These are phyloP conservation scores for Penicillium expansum DNA, from an alignment of 2,329 filamentous ascomycete genomes.

Conservation along the genomic window DNA sequence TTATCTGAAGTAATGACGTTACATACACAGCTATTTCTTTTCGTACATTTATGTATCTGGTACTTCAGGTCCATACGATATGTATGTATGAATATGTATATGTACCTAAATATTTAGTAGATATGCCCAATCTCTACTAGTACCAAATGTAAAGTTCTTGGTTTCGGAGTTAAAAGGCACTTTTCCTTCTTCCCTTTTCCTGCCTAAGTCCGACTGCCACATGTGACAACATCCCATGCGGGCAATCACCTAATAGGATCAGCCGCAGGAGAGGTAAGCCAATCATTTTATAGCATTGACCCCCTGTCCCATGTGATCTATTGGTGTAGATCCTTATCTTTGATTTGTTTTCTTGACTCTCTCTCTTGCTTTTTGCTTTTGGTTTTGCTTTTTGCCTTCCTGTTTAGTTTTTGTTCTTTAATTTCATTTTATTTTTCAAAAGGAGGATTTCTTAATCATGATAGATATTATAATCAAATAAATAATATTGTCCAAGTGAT, in stretches of 20 bases:
- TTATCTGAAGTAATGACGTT: too few relatives aligned
- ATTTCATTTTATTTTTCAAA: too few relatives aligned
- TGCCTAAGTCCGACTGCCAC: constrained; percentile 7
- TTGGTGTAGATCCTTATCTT: not conserved
- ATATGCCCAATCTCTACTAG: too few relatives aligned
- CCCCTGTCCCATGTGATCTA: constrained; percentile 1
- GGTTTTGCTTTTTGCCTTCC: not conserved
- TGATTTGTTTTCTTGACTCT: not conserved
- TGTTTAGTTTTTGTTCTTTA: too few relatives aligned
- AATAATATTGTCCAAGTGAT: not conserved
- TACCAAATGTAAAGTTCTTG: not conserved
- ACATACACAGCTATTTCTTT: too few relatives aligned
- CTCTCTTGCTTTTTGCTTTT: not conserved
- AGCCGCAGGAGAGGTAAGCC: not conserved
- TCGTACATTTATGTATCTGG: too few relatives aligned
- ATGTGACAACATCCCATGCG: constrained; percentile 26
- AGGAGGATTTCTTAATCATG: not conserved
- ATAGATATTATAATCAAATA: not conserved
- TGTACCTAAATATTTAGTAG: too few relatives aligned
- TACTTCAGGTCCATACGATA: too few relatives aligned
- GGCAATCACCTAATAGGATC: constrained; percentile 16
- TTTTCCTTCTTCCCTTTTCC: not conserved
- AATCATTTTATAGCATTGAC: not conserved
- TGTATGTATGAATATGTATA: too few relatives aligned
- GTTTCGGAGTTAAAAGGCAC: not conserved